phyloP scores from a whole-genome alignment of 768 basidiomycete species.

The Suillus brevipes region DNA sequence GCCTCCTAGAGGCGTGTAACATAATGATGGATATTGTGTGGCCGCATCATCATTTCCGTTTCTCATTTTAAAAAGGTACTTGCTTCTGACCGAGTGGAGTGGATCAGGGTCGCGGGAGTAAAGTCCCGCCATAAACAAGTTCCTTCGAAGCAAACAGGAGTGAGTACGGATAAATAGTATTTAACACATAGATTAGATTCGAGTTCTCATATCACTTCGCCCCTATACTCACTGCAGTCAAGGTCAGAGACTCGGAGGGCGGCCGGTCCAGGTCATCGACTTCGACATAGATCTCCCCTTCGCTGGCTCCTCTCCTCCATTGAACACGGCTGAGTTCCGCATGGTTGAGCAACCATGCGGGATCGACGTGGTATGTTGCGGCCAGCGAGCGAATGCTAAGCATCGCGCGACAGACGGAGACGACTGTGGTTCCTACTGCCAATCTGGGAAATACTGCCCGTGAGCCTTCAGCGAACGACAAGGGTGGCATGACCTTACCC shows the following conservation, averaged over 20 bases:
- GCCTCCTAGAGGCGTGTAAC: no score
- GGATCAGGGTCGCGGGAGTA: no score
- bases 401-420: constrained; percentile 40
- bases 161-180: no score
- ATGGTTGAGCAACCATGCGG: constrained; percentile 45
- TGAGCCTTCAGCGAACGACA: background rate
- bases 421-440: constrained; percentile 13
- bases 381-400: constrained; percentile 46
- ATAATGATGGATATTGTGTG: no score
- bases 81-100: no score
- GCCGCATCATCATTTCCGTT: no score
- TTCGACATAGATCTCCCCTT: constrained; percentile 37
- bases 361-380: constrained; percentile 39
- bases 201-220: background rate
- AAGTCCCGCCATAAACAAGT: no score
- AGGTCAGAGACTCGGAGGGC: background rate
- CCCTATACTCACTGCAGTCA: no score
- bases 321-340: constrained; percentile 45
- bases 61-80: no score
- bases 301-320: constrained; percentile 37
- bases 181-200: no score
- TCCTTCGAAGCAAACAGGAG: no score
- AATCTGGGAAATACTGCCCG: background rate
- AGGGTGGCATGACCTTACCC: constrained; percentile 10
- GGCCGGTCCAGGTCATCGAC: background rate